phyloP scores from a whole-genome alignment of 257 asterid genomes.

The Capsicum pubescens region DNA sequence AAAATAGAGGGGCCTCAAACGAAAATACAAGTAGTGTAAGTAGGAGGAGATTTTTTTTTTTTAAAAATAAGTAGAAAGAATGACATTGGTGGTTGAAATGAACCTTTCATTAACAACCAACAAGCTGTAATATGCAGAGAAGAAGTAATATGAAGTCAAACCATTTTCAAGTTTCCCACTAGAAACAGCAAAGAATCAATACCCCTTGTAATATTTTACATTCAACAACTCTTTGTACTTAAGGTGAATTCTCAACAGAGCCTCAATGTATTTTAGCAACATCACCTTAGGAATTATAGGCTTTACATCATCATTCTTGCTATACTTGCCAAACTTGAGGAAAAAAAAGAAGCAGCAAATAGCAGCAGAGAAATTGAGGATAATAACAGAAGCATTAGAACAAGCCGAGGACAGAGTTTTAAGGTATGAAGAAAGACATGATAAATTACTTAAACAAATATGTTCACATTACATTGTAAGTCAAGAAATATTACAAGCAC shows the following conservation, averaged over 20 bases:
- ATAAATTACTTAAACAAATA: constrained; percentile 44
- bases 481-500: constrained; percentile 46
- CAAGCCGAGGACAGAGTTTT: constrained; percentile 42
- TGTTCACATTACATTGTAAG: constrained; percentile 52
- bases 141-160: no score
- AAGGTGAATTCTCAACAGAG: not conserved
- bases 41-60: no score
- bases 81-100: no score
- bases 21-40: no score
- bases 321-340: constrained; percentile 35
- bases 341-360: constrained; percentile 33
- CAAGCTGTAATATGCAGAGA: no score
- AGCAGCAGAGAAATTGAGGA: constrained; percentile 35
- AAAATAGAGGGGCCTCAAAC: no score
- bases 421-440: constrained; percentile 55
- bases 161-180: no score
- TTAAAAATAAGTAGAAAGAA: no score
- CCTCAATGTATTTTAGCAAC: constrained; percentile 36
- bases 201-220: not conserved
- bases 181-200: not conserved
- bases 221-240: not conserved
- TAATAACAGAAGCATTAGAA: constrained; percentile 41
- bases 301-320: constrained; percentile 44
- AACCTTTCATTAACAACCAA: no score
- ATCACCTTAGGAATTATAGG: constrained; percentile 35